These are phyloP conservation scores for Apiospora koreana DNA, from an alignment of 2,329 filamentous ascomycete genomes.

Conservation along the genomic window DNA sequence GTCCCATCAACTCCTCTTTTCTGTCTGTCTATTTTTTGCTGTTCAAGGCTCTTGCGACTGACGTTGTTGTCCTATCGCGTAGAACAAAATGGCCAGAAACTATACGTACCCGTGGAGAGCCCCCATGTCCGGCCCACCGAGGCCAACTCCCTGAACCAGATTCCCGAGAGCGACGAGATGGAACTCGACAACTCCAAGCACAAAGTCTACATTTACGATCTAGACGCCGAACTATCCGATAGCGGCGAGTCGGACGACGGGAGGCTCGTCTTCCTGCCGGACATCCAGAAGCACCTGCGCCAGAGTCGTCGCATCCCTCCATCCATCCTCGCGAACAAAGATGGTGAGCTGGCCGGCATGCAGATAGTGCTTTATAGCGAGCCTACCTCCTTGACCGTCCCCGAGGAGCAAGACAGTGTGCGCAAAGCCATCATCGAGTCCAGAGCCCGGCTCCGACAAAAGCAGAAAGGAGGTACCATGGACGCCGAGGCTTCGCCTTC, in stretches of 20 bases:
- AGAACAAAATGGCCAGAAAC: constrained; percentile 64
- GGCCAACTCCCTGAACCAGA: constrained; percentile 21
- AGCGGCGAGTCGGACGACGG: constrained; percentile 50
- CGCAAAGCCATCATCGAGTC: constrained; percentile 83
- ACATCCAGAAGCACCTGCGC: constrained; percentile 79
- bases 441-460: constrained; percentile 65
- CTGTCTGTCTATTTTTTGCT: constrained; percentile 13
- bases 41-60: neutral
- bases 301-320: constrained; percentile 68
- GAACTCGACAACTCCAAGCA: constrained; percentile 83
- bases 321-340: constrained; percentile 60
- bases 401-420: constrained; percentile 74
- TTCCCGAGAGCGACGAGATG: constrained; percentile 53
- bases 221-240: constrained; percentile 83
- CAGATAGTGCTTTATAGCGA: constrained; percentile 85
- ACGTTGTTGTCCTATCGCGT: constrained; percentile 17
- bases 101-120: constrained; percentile 66
- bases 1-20: constrained; percentile 23
- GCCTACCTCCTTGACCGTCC: constrained; percentile 73
- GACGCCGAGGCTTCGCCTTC: neutral
- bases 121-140: constrained; percentile 30
- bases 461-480: constrained; percentile 46
- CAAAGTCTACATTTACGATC: constrained; percentile 86
- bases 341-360: constrained; percentile 59
- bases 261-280: constrained; percentile 76